A percentile compares a stretch with the other conserved stretches of the same genome.
phyloP scores from a whole-genome alignment of 75 land plant species.

The Pseudotsuga menziesii region DNA sequence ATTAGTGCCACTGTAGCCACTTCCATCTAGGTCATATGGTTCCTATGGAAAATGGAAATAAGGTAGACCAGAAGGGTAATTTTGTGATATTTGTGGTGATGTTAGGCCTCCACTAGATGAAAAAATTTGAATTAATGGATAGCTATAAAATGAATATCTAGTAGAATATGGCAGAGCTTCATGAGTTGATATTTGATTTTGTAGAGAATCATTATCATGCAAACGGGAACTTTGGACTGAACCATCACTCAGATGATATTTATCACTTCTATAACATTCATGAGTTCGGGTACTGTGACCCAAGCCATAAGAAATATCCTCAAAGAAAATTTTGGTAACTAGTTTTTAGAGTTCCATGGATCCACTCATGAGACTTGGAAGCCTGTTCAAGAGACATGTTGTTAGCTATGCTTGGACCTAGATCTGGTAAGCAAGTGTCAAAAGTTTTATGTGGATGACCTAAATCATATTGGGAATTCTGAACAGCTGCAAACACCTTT shows the following conservation, averaged over 20 bases:
- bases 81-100: too few relatives aligned
- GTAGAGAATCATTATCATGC: neutral
- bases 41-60: conserved; percentile 24
- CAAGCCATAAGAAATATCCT: neutral
- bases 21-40: conserved; percentile 28
- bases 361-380: neutral
- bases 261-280: neutral
- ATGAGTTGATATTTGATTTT: conserved; percentile 8
- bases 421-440: neutral
- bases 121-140: conserved; percentile 10
- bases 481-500: neutral
- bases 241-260: neutral
- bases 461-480: neutral
- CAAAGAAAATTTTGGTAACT: too few relatives aligned
- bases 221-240: neutral
- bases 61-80: too few relatives aligned
- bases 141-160: conserved; percentile 15
- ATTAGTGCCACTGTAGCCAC: conserved; percentile 37
- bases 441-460: neutral
- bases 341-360: too few relatives aligned
- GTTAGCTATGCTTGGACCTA: neutral
- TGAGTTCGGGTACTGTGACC: neutral
- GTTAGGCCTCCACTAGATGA: conserved; percentile 17
- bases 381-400: neutral
- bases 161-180: conserved; percentile 32